Conservation (phyloP, 768 basidiomycete genomes). For the Lactarius hatsudake region DNA sequence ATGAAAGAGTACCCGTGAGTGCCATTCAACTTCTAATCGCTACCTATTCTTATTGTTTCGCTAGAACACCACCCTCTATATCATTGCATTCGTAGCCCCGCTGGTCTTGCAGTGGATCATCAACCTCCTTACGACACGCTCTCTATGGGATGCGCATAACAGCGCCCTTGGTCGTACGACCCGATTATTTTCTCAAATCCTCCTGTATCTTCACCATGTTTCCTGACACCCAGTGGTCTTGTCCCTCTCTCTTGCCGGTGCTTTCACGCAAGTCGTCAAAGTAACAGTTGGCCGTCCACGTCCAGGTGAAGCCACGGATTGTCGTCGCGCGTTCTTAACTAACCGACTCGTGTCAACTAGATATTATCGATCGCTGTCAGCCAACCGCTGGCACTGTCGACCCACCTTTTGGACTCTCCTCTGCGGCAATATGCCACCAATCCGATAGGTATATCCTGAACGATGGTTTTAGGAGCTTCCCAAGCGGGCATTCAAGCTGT, state of each 20-base stretch:
- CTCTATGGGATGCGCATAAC: slow-evolving; percentile 87
- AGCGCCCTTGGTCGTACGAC: slow-evolving; percentile 48
- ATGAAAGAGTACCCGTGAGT: slow-evolving; percentile 76
- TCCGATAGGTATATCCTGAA: slow-evolving; percentile 52
- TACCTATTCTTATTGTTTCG: slow-evolving; percentile 12
- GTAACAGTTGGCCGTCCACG: slow-evolving; percentile 86
- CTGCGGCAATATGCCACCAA: slow-evolving; percentile 78
- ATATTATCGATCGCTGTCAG: slow-evolving; percentile 68
- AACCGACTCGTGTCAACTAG: slow-evolving; percentile 33
- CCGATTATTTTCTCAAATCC: not conserved
- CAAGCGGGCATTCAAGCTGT: slow-evolving; percentile 89
- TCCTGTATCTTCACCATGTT: slow-evolving; percentile 6
- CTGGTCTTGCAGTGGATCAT: slow-evolving; percentile 65
- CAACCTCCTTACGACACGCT: slow-evolving; percentile 70
- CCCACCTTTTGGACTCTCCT: slow-evolving; percentile 68
- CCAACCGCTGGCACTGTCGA: slow-evolving; percentile 64
- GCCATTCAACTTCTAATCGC: not conserved
- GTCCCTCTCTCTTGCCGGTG: slow-evolving; percentile 70
- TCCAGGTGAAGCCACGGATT: slow-evolving; percentile 50
- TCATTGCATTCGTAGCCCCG: slow-evolving; percentile 60
- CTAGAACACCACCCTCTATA: slow-evolving; percentile 29
- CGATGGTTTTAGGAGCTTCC: slow-evolving; percentile 92
- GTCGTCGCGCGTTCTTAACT: not conserved
- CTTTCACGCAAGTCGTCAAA: slow-evolving; percentile 83
- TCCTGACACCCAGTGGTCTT: slow-evolving; percentile 57